Conservation (phyloP, 2,329 filamentous ascomycete genomes). For the Sporothrix mexicana region DNA sequence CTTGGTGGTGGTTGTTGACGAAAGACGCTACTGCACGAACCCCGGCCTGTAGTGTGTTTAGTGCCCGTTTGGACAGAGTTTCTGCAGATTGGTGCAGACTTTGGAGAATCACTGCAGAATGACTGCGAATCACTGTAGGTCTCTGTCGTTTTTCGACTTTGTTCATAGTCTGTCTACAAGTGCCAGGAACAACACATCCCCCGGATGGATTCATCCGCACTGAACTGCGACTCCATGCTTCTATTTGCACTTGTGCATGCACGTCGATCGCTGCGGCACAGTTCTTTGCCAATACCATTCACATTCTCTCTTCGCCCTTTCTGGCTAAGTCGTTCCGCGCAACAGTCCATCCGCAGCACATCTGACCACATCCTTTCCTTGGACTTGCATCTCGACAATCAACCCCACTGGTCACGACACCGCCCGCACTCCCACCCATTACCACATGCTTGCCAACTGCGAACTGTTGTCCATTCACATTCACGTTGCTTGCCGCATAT, state of each 20-base stretch:
- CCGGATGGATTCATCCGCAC: constrained; percentile 25
- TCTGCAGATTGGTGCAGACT: too few relatives aligned
- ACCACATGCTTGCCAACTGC: background rate
- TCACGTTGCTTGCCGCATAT: too few relatives aligned
- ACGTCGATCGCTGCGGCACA: background rate
- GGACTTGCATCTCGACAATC: background rate
- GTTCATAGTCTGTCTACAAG: too few relatives aligned
- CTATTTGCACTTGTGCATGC: background rate
- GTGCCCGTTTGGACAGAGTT: background rate
- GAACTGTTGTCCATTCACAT: too few relatives aligned
- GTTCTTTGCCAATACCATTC: background rate
- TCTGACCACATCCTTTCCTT: too few relatives aligned
- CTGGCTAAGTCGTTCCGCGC: constrained; percentile 26
- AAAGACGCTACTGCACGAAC: constrained; percentile 1
- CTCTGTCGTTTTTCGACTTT: background rate
- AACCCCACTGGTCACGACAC: background rate
- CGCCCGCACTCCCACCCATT: background rate
- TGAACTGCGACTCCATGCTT: background rate
- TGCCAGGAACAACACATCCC: background rate
- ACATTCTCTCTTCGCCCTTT: too few relatives aligned
- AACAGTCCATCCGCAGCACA: constrained; percentile 1
- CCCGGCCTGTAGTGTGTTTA: background rate
- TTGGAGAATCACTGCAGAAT: background rate
- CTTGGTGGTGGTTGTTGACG: background rate
- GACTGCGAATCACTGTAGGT: background rate